These are phyloP conservation scores for Hypericum perforatum DNA, from an alignment of 345 rosid species.

Conservation along the genomic window DNA sequence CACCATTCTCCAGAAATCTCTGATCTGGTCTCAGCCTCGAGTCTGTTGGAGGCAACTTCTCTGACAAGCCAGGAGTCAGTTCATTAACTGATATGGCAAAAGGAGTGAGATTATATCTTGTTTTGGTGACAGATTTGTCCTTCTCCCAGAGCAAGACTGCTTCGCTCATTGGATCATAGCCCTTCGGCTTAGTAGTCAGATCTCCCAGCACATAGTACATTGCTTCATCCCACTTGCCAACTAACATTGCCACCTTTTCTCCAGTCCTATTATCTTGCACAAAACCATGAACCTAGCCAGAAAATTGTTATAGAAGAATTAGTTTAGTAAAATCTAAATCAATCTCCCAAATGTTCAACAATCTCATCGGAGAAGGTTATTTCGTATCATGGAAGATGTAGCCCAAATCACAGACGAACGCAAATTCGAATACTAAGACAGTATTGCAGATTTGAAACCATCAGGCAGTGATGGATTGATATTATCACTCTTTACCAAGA, in stretches of 20 bases:
- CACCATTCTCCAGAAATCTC: conserved; percentile 88
- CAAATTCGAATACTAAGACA: too few species aligned
- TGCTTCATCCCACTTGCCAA: conserved; percentile 99
- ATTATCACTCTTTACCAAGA: too few species aligned
- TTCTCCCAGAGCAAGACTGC: conserved; percentile 94
- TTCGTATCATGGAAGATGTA: too few species aligned
- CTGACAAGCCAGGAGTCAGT: conserved; percentile 60
- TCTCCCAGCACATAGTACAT: conserved; percentile 91
- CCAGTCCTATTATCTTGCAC: conserved; percentile 93
- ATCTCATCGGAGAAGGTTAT: too few species aligned
- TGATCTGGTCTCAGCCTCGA: conserved; percentile 97
- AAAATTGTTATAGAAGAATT: neutral
- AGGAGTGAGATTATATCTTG: conserved; percentile 89
- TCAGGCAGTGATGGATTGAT: too few species aligned
- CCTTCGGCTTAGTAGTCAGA: conserved; percentile 81
- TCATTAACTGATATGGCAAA: conserved; percentile 91
- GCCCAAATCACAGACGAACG: too few species aligned
- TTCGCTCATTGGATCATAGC: conserved; percentile 95
- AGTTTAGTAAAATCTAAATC: neutral
- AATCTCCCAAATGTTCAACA: neutral
- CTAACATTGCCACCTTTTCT: conserved; percentile 88
- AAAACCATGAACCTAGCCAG: conserved; percentile 82
- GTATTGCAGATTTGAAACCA: too few species aligned
- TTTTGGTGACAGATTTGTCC: conserved; percentile 57
- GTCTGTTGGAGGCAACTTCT: conserved; percentile 88